These are phyloP conservation scores for Scheffersomyces spartinae DNA, from an alignment of 805 yeast species.

Conservation along the genomic window DNA sequence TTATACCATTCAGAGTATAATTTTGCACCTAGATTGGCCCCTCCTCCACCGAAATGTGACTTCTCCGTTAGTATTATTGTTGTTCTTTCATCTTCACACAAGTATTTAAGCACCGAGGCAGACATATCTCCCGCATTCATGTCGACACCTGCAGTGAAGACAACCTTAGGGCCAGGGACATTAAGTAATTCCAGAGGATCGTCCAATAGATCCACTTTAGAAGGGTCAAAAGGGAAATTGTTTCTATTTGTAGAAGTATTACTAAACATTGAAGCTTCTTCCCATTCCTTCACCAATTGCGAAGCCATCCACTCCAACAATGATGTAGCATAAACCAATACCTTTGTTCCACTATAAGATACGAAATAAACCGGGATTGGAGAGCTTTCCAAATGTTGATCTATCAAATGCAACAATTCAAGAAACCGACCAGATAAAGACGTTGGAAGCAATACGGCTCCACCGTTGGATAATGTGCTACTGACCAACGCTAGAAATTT, in stretches of 20 bases:
- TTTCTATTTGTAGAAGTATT: conserved; percentile 28
- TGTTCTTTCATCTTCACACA: conserved; percentile 56
- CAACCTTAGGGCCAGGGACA: conserved; percentile 62
- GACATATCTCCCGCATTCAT: conserved; percentile 54
- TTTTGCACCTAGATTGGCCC: conserved; percentile 35
- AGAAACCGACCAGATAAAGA: conserved; percentile 71
- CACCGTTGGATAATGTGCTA: conserved; percentile 60
- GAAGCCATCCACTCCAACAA: conserved; percentile 96
- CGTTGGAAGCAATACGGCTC: conserved; percentile 76
- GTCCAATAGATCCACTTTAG: conserved; percentile 43
- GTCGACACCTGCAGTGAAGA: conserved; percentile 64
- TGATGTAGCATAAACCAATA: conserved; percentile 70
- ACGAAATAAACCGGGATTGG: conserved; percentile 64
- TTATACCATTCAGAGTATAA: conserved; percentile 45
- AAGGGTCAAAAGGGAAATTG: conserved; percentile 68
- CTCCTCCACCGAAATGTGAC: conserved; percentile 23
- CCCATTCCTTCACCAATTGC: conserved; percentile 79
- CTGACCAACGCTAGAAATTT: conserved; percentile 51
- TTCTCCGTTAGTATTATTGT: conserved; percentile 69
- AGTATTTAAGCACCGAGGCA: conserved; percentile 35
- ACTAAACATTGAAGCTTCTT: conserved; percentile 21
- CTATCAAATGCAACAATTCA: conserved; percentile 67
- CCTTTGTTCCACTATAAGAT: conserved; percentile 71
- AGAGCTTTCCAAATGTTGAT: conserved; percentile 45
- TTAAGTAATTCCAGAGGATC: conserved; percentile 43